phyloP scores from a whole-genome alignment of 2,329 filamentous ascomycete species.

The Nemania sp. region DNA sequence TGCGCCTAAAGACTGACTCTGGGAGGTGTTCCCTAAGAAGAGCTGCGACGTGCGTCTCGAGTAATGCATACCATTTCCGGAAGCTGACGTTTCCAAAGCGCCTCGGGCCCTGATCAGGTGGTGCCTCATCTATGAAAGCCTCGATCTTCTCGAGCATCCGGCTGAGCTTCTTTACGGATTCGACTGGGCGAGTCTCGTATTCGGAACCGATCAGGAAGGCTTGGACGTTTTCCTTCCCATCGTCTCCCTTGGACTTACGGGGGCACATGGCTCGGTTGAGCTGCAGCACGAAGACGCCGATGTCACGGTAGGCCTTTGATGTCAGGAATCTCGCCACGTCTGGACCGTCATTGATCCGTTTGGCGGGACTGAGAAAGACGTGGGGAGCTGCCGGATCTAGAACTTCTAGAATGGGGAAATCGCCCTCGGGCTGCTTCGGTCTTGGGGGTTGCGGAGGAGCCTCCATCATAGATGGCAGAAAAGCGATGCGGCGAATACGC shows the following conservation, averaged over 20 bases:
- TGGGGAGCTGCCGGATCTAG: conserved; percentile 56
- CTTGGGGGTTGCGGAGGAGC: conserved; percentile 15
- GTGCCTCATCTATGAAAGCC: conserved; percentile 73
- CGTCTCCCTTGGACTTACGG: conserved; percentile 50
- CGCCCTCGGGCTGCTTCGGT: conserved; percentile 13
- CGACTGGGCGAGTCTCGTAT: conserved; percentile 49
- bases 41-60: conserved; percentile 61
- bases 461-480: conserved; percentile 20
- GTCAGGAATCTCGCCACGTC: conserved; percentile 82
- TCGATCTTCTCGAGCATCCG: conserved; percentile 68
- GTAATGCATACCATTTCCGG: conserved; percentile 75
- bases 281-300: conserved; percentile 85
- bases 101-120: conserved; percentile 82
- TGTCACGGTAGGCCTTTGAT: conserved; percentile 82
- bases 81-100: conserved; percentile 94
- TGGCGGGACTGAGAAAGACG: conserved; percentile 69
- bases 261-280: conserved; percentile 88
- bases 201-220: conserved; percentile 52
- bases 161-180: conserved; percentile 67
- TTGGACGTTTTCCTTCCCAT: conserved; percentile 49
- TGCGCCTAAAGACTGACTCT: conserved; percentile 37
- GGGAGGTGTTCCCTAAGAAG: conserved; percentile 64
- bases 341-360: conserved; percentile 81
- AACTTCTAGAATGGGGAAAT: conserved; percentile 48
- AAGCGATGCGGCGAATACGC: neutral